Evolutionary conservation across 345 rosid genomes (phyloP).

Genomic region (Pistacia atlantica): DNA sequence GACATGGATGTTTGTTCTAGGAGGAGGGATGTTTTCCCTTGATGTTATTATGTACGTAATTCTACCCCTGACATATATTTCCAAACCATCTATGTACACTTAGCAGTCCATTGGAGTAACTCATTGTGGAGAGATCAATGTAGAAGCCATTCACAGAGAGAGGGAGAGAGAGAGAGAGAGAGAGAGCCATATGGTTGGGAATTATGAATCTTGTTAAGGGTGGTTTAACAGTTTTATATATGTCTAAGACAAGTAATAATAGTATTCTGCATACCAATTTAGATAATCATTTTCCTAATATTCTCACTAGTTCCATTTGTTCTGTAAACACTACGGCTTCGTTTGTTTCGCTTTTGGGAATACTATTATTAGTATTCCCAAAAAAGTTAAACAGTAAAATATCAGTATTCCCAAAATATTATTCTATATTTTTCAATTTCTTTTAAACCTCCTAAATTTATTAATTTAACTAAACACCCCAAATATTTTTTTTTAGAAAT

Average conservation of each 20-base stretch:
- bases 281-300: background rate
- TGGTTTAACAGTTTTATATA: too few species aligned
- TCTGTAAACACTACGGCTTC: background rate
- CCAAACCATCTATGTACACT: background rate
- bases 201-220: background rate
- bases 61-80: background rate
- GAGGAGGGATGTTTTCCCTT: background rate
- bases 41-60: background rate
- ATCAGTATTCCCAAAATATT: too few species aligned
- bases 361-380: too few species aligned
- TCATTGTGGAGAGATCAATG: background rate
- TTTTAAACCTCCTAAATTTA: too few species aligned
- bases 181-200: background rate
- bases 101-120: background rate
- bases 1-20: background rate
- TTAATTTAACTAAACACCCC: too few species aligned
- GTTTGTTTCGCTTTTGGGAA: too few species aligned
- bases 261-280: background rate
- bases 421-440: too few species aligned
- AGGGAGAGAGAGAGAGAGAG: background rate
- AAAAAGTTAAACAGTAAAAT: too few species aligned
- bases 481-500: too few species aligned
- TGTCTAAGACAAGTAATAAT: background rate
- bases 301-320: background rate
- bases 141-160: background rate